A percentile compares a stretch with the other conserved stretches of the same genome.
phyloP scores from a whole-genome alignment of 768 basidiomycete genomes.

The Lactifluus volemus region DNA sequence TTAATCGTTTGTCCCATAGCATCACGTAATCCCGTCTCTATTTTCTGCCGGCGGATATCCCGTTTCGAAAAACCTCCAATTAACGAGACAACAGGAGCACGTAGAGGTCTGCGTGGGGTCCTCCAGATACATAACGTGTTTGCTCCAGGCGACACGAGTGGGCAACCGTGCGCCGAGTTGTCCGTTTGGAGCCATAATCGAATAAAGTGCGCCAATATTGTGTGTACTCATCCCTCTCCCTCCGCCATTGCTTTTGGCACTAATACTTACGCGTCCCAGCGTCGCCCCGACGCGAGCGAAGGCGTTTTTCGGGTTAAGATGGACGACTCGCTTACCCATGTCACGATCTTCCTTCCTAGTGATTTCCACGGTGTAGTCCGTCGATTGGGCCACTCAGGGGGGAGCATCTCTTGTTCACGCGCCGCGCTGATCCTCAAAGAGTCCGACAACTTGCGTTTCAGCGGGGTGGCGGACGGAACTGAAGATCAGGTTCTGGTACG shows the following conservation, averaged over 20 bases:
- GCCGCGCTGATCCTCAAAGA: conserved; percentile 6
- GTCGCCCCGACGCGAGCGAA: neutral
- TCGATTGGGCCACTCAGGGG: conserved; percentile 11
- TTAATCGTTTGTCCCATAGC: neutral
- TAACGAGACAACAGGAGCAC: neutral
- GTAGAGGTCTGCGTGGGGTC: neutral
- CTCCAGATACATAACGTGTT: neutral
- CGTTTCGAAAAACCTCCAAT: neutral
- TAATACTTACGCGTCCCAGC: neutral
- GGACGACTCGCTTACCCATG: conserved; percentile 3
- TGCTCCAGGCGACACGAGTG: neutral
- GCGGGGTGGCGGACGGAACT: neutral
- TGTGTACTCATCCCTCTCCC: neutral
- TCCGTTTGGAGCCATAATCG: neutral
- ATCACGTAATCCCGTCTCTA: neutral
- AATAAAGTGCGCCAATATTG: conserved; percentile 4
- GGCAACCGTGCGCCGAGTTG: neutral
- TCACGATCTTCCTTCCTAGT: conserved; percentile 6
- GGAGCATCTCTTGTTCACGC: conserved; percentile 11
- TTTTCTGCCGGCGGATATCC: neutral
- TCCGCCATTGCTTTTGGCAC: too few species aligned
- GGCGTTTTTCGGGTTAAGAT: conserved; percentile 3
- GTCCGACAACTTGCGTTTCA: conserved; percentile 2
- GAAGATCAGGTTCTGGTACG: conserved; percentile 9
- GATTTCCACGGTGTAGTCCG: conserved; percentile 13